A percentile compares a stretch with the other conserved stretches of the same genome.
These are phyloP conservation scores for Singerocomus inundabilis DNA, from an alignment of 1,284 basidiomycete genomes.

Conservation along the genomic window DNA sequence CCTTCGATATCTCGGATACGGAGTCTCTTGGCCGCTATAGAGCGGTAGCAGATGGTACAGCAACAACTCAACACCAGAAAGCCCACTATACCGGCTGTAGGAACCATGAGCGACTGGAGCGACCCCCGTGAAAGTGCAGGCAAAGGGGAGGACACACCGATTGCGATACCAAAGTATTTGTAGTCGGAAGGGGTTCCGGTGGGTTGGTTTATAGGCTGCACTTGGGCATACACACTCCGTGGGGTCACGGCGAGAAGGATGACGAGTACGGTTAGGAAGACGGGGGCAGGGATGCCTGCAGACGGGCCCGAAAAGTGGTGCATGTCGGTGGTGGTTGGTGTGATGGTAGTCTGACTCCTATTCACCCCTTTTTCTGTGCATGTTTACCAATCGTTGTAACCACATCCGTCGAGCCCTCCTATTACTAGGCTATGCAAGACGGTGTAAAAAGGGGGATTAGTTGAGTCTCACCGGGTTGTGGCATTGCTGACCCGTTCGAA, in stretches of 20 bases:
- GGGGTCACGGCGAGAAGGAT: background rate
- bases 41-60: background rate
- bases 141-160: background rate
- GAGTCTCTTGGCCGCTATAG: too few species aligned
- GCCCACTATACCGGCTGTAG: background rate
- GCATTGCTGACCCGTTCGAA: too few species aligned
- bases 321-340: background rate
- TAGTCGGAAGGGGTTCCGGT: background rate
- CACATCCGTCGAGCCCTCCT: too few species aligned
- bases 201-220: background rate
- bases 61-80: background rate
- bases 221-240: slow-evolving; percentile 1
- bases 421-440: too few species aligned
- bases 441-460: too few species aligned
- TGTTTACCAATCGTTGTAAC: too few species aligned
- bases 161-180: background rate
- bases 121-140: background rate
- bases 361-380: too few species aligned
- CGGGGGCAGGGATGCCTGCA: background rate
- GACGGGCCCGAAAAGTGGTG: background rate
- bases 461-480: too few species aligned
- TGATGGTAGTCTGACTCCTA: too few species aligned
- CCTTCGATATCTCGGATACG: background rate
- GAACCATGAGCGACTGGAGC: background rate
- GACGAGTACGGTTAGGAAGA: background rate